Conservation (phyloP, 2,329 filamentous ascomycete species). For the Corinectria fuckeliana region DNA sequence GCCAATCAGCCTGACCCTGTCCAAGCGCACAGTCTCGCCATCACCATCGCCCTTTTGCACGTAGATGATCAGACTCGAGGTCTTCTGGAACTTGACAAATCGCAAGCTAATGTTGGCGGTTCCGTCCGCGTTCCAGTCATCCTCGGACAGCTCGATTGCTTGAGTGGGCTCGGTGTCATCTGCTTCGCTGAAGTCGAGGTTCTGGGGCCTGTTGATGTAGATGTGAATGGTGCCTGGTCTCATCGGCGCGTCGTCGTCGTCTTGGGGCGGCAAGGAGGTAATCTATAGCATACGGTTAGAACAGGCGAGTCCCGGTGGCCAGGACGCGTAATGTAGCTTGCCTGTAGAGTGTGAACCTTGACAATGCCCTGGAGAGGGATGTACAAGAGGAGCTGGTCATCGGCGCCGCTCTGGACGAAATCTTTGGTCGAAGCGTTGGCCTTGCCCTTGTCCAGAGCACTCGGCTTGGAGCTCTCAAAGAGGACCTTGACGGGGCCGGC, state of each 20-base stretch:
- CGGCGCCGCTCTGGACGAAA: slow-evolving; percentile 95
- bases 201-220: slow-evolving; percentile 87
- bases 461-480: slow-evolving; percentile 74
- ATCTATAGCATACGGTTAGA: slow-evolving; percentile 62
- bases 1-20: slow-evolving; percentile 80
- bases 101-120: slow-evolving; percentile 77
- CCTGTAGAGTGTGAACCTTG: slow-evolving; percentile 85
- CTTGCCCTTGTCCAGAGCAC: slow-evolving; percentile 65
- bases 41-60: slow-evolving; percentile 85
- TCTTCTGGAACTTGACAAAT: slow-evolving; percentile 97
- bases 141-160: slow-evolving; percentile 72
- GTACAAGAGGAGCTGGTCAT: slow-evolving; percentile 94
- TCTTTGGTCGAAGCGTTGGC: slow-evolving; percentile 61
- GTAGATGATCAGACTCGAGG: slow-evolving; percentile 85
- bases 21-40: slow-evolving; percentile 83
- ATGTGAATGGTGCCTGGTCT: slow-evolving; percentile 84
- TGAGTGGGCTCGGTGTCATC: slow-evolving; percentile 86
- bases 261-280: slow-evolving; percentile 76
- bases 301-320: background rate
- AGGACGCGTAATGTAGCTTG: slow-evolving; percentile 40
- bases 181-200: slow-evolving; percentile 93
- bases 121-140: slow-evolving; percentile 82
- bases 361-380: slow-evolving; percentile 86
- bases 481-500: slow-evolving; percentile 75
- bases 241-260: slow-evolving; percentile 78